Conservation (phyloP, 2,329 filamentous ascomycete genomes). For the Juglanconis sp. region DNA sequence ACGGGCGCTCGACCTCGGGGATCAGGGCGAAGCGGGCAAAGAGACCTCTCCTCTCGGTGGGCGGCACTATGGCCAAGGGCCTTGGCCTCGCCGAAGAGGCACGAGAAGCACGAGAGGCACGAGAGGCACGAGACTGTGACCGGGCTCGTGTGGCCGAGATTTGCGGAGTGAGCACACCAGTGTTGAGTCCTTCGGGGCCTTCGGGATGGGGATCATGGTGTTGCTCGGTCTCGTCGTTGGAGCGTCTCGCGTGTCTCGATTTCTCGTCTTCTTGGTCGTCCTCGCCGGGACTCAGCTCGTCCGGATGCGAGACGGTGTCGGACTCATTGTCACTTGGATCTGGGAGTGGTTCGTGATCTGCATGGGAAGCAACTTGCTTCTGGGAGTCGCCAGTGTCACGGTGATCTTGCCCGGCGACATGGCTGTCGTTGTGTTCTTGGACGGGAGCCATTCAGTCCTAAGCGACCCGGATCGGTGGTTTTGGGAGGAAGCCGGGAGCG, state of each 20-base stretch:
- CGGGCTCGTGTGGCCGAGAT: background rate
- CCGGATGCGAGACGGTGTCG: constrained; percentile 5
- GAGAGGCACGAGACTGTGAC: constrained; percentile 32
- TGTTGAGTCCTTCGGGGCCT: constrained; percentile 14
- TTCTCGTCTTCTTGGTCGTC: constrained; percentile 3
- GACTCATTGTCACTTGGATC: background rate
- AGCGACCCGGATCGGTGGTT: background rate
- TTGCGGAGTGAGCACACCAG: constrained; percentile 5
- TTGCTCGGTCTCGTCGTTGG: constrained; percentile 14
- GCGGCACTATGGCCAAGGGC: constrained; percentile 39
- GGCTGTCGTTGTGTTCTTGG: constrained; percentile 7
- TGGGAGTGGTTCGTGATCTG: background rate
- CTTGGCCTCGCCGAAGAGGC: constrained; percentile 38
- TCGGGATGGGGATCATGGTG: constrained; percentile 15
- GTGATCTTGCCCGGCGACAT: background rate
- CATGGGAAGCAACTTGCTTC: background rate
- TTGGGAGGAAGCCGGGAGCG: constrained; percentile 1
- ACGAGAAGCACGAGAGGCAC: constrained; percentile 31
- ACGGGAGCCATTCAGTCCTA: constrained; percentile 5
- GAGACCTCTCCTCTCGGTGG: constrained; percentile 62
- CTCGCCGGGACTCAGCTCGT: background rate
- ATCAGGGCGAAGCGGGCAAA: constrained; percentile 68
- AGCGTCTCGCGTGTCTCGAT: background rate
- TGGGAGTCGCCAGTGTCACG: background rate
- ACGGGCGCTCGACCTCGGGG: constrained; percentile 74